Evolutionary conservation across 2,329 filamentous ascomycete genomes (phyloP), one percentile per base, ranked within the genome.

Genomic region (Sporothrix brunneoviolacea): DNA sequence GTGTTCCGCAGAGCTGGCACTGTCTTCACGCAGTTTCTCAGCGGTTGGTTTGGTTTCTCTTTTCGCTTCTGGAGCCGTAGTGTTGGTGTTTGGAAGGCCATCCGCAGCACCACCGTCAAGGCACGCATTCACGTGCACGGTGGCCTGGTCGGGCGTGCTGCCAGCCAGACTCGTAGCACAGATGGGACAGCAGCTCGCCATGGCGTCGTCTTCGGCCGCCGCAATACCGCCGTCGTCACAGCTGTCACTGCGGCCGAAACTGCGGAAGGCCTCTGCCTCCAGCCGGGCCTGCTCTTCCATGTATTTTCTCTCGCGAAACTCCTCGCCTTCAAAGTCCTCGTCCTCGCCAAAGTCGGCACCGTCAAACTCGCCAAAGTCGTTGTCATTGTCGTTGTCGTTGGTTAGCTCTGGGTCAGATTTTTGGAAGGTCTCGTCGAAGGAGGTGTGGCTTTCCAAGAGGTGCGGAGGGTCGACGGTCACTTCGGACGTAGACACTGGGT

Each of bases 81-180:
- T 10, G 13, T 13, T 19, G 22, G 3, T n/a, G 18, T 35, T 39
- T 24, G 24, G 30, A 24, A 12, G 12, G 16, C 19, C 2, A 3
- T 12, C 7, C 4, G 24, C 33, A 8, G 22, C n/a, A 39, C 6
- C 41, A 3, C 43, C 89, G 63, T 98, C 93, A 2, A 98, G 74
- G 66, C 93, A 98, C 9, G 84, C 82, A 64, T 98, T 98, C 57
- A 98, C 93, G 65, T 98, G 93, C 2, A 84, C 70, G 7, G 85
- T 86, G 9, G 83, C 85, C 59, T 91, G 80, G 62, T 90, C 80
- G 53, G 68, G 63, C 50, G 71, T 79, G 12, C 83, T 64, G 0
- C 81, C 83, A 15, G 65, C 68, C 30, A 96, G 71, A 55, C 68
- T 80, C 2, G 73, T 72, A 58, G 77, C 79, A 65, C 93, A 97